Percentiles rank a stretch among this genome's conserved stretches.
These are phyloP conservation scores for Sugiyamaella neomexicana DNA, from an alignment of 1,139 yeast genomes.

Conservation along the genomic window DNA sequence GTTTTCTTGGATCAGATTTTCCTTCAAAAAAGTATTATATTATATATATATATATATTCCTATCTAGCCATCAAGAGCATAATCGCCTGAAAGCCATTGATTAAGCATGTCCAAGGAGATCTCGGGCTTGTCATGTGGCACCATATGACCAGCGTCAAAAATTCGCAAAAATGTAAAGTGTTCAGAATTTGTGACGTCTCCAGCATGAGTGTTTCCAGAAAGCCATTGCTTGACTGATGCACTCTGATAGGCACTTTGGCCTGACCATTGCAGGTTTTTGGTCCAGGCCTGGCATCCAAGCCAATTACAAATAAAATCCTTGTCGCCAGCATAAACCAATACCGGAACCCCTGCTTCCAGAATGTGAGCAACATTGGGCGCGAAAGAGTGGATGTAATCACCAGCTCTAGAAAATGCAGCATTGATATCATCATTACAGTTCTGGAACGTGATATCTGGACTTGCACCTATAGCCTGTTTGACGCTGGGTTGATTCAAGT, in stretches of 20 bases:
- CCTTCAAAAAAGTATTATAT: neutral
- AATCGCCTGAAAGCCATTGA: slow-evolving; percentile 58
- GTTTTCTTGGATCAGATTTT: too few species aligned
- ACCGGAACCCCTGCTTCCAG: slow-evolving; percentile 64
- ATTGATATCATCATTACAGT: slow-evolving; percentile 57
- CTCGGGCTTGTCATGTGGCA: slow-evolving; percentile 78
- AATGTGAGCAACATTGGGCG: slow-evolving; percentile 54
- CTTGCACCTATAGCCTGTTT: slow-evolving; percentile 87
- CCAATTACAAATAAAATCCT: slow-evolving; percentile 90
- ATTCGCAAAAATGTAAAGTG: slow-evolving; percentile 63
- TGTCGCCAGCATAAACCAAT: slow-evolving; percentile 83
- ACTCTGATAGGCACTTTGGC: slow-evolving; percentile 34
- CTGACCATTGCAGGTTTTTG: slow-evolving; percentile 62
- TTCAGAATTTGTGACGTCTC: slow-evolving; percentile 56
- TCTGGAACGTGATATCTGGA: slow-evolving; percentile 65
- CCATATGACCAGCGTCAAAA: slow-evolving; percentile 69
- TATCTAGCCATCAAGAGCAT: slow-evolving; percentile 30
- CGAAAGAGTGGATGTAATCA: slow-evolving; percentile 63
- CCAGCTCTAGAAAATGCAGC: slow-evolving; percentile 54
- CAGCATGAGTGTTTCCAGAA: slow-evolving; percentile 42
- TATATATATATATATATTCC: neutral
- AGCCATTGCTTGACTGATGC: slow-evolving; percentile 41
- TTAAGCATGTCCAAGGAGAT: slow-evolving; percentile 73
- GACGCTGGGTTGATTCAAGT: slow-evolving; percentile 66
- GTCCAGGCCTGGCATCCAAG: slow-evolving; percentile 84